Conservation (phyloP, 176 grass and related monocot genomes). For the Areca catechu region DNA sequence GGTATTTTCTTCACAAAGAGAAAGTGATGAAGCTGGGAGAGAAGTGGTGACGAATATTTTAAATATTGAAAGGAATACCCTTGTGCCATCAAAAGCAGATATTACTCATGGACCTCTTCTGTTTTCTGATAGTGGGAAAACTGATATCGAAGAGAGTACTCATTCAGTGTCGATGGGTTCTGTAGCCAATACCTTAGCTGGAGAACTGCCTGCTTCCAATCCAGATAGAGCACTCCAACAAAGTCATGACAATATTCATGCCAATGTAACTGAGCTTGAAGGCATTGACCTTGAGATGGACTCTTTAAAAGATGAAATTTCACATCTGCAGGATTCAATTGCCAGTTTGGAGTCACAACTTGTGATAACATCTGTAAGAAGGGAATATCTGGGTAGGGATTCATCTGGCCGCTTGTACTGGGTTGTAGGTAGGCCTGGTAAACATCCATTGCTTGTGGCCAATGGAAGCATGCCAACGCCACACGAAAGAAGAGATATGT, state of each 20-base stretch:
- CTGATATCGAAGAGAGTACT: too few species aligned
- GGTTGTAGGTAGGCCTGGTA: slow-evolving; percentile 66
- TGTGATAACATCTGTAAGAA: slow-evolving; percentile 63
- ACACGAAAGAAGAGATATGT: slow-evolving; percentile 25
- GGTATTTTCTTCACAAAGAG: slow-evolving; percentile 15
- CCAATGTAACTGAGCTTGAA: slow-evolving; percentile 21
- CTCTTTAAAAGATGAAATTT: slow-evolving; percentile 54
- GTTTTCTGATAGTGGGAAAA: too few species aligned
- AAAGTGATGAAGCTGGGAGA: slow-evolving; percentile 11
- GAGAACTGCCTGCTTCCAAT: slow-evolving; percentile 43
- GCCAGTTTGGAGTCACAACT: slow-evolving; percentile 55
- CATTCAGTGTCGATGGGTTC: slow-evolving; percentile 3
- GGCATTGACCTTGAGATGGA: slow-evolving; percentile 53
- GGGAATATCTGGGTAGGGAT: slow-evolving; percentile 87
- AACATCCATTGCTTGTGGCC: slow-evolving; percentile 57
- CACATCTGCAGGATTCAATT: slow-evolving; percentile 69
- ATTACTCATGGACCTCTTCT: too few species aligned
- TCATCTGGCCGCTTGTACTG: slow-evolving; percentile 78
- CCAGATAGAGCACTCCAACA: slow-evolving; percentile 23
- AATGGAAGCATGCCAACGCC: slow-evolving; percentile 54
- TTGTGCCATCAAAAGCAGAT: too few species aligned
- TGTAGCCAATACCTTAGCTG: slow-evolving; percentile 17
- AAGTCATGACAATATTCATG: slow-evolving; percentile 26
- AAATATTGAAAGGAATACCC: slow-evolving; percentile 10
- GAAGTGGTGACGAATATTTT: slow-evolving; percentile 18